Evolutionary conservation across 257 asterid species (phyloP), one percentile per base, ranked within the genome.

Genomic region (Ilex asprella): DNA sequence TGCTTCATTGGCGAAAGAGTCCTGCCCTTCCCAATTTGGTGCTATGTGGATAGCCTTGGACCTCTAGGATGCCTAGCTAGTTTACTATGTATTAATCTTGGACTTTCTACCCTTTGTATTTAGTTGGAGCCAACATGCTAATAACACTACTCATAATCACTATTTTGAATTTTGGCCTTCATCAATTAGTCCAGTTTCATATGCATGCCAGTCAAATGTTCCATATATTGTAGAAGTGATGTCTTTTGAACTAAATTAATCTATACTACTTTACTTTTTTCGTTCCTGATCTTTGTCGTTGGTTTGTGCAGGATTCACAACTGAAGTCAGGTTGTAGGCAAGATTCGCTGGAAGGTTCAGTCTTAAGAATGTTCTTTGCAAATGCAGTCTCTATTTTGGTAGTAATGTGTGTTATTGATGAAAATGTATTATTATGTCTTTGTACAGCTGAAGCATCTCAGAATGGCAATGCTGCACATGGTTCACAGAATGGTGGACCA

Each of bases 401-500:
- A 21, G 27, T 21, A 21, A 21, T 21, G 27, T 50, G 6, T 57
- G 30, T 62, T 58, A 16, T 61, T 47, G 56, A 54, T 71, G 39
- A 39, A 56, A 47, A 67, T 63, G 60, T 69, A 21, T 54, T 44
- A 35, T 58, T 67, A 31, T 63, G 39, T 72, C 65, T 68, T 16
- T 78, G 68, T 77, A 59, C 79, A 84, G 94, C 77, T 5, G 94
- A 81, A 62, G 82, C 85, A 62, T 77, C 86, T 70, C 90, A 80
- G 76, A 84, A 84, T 71, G 92, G 87, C 49, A 76, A 30, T 82
- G 77, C 77, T 21, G 72, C 76, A 61, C 89, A 76, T 75, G 71
- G 76, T 72, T 73, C 82, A 55, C 91, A 82, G 78, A 87, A 87
- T 75, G 94, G 88, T 72, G 88, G 78, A 62, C 60, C 77, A 41